Evolutionary conservation across 257 asterid species (phyloP).

Genomic region (Solanum chiquidenum): DNA sequence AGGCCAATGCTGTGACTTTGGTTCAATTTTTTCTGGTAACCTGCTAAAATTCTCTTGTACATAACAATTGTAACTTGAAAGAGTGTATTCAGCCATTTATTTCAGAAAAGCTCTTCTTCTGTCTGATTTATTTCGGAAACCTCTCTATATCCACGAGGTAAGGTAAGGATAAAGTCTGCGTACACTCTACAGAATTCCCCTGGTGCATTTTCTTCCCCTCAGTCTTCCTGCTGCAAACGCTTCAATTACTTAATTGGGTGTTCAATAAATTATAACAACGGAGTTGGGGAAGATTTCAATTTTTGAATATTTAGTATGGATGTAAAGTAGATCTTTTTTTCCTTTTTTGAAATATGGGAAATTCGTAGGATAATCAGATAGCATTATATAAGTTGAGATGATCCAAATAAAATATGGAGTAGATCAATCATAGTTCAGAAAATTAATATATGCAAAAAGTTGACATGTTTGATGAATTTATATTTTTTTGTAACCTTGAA

Average conservation of each 20-base stretch:
- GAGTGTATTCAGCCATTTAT: background rate
- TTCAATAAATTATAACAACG: background rate
- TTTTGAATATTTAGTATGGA: background rate
- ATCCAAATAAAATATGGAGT: background rate
- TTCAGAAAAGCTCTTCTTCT: background rate
- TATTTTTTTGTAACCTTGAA: background rate
- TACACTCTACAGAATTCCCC: background rate
- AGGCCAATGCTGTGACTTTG: background rate
- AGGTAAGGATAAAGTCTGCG: background rate
- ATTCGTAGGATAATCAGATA: background rate
- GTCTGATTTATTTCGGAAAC: background rate
- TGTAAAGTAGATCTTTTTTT: background rate
- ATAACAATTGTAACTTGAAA: background rate
- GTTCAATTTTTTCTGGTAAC: background rate
- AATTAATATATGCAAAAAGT: too few species aligned
- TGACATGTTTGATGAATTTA: accelerated
- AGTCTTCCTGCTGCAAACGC: background rate
- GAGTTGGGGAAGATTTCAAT: background rate
- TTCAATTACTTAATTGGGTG: background rate
- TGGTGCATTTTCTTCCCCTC: background rate
- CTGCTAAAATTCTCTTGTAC: background rate
- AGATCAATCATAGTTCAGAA: too few species aligned
- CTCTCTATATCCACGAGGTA: background rate
- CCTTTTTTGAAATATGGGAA: background rate
- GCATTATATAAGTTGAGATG: background rate